Base-by-base conservation (phyloP, 2,329 filamentous ascomycete species). In the Beauveria pseudobassiana region DNA sequence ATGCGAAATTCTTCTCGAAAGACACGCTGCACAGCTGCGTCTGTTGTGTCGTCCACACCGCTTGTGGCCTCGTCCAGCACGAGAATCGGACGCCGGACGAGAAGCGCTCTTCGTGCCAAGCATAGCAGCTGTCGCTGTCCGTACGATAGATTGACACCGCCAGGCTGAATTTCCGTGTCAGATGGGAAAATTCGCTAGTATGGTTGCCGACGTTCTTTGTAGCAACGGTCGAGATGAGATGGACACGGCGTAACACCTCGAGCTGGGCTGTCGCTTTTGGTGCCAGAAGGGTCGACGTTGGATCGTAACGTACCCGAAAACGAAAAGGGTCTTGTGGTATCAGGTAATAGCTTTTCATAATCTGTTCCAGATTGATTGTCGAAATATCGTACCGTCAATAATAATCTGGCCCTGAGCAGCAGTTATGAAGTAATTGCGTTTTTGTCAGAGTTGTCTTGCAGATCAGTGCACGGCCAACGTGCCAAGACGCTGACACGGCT, bases 31-130 rank as follows among this genome's bases (percentile, higher is more conserved):
- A 64, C 51, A 16, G 24, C 43, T 6, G 50, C 52, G 42, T 63
- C 63, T 5, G 54, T 65, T 2, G 34, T 38, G 2, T 24, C 38
- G 28, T 65, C 63, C 16, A 65, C 51, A 1, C 53, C 56, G 42
- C 62, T 63, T 1, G 62, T 65, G 4, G 63, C 63, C 45, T 65
- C 63, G 24, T 65, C 63, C 2, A 65, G 34, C 2, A 65, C 26
- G 1, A 65, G 42, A 18, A 62, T 42, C 10, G 24, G 55, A 40
- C 55, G 61, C 18, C 55, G 46, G 4, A 26, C 4, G 3, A 64
- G 49, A n/a, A 63, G n/a, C 3, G 63, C 61, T 2, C n/a, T n/a
- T n/a, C 63, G 34, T 2, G 63, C 63, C 1, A 64, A 45, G 50
- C 54, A 64, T 9, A 64, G 16, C 1, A 63, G 58, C 34, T 64